Evolutionary conservation across 2,329 filamentous ascomycete species (phyloP).

Genomic region (Chaetoscypha palmicola): DNA sequence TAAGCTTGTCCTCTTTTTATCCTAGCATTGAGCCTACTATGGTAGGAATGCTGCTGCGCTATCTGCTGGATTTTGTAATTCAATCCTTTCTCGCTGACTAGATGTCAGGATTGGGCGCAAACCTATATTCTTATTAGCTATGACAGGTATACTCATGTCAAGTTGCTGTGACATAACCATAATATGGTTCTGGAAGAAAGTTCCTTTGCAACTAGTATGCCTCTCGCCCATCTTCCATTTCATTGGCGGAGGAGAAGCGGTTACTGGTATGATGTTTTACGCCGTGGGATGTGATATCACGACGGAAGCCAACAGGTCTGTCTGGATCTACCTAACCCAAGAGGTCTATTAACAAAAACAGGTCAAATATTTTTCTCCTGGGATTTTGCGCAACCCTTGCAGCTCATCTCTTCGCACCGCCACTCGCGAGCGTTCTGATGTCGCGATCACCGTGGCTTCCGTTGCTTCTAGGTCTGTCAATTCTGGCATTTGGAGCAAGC

Average conservation of each 20-base stretch:
- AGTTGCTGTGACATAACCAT: slow-evolving; percentile 29
- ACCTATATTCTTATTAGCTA: slow-evolving; percentile 17
- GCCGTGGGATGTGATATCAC: slow-evolving; percentile 35
- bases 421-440: slow-evolving; percentile 34
- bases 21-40: background rate
- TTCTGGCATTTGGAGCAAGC: slow-evolving; percentile 15
- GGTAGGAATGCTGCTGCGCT: background rate
- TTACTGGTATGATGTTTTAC: slow-evolving; percentile 29
- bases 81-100: too few species aligned
- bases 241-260: slow-evolving; percentile 33
- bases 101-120: slow-evolving; percentile 8
- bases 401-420: slow-evolving; percentile 33
- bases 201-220: slow-evolving; percentile 33
- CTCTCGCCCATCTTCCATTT: slow-evolving; percentile 29
- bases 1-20: slow-evolving; percentile 15
- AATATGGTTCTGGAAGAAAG: slow-evolving; percentile 29
- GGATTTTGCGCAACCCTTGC: slow-evolving; percentile 27
- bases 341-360: slow-evolving; percentile 14
- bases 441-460: slow-evolving; percentile 24
- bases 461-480: slow-evolving; percentile 15
- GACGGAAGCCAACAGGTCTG: slow-evolving; percentile 33
- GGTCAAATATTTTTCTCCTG: slow-evolving; percentile 33
- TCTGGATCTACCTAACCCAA: background rate
- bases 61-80: too few species aligned
- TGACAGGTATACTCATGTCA: slow-evolving; percentile 29